Conservation (phyloP, 148 eudicot species). For the Persicaria maculosa region DNA sequence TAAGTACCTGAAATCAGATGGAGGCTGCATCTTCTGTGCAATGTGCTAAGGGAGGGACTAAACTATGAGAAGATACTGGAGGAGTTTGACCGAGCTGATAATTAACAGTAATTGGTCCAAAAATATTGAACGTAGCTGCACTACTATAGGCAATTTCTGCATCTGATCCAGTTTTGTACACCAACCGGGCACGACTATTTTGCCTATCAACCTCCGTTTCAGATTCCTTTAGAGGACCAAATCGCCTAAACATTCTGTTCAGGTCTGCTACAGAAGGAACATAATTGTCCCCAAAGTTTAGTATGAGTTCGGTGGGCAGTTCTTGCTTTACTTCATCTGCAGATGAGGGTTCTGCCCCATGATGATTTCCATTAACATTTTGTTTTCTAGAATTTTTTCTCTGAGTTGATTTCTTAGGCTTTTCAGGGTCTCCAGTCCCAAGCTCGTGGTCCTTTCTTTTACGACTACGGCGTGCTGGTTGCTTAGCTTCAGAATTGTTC, state of each 20-base stretch:
- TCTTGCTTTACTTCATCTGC: conserved; percentile 34
- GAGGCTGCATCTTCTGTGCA: conserved; percentile 37
- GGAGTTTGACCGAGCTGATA: conserved; percentile 68
- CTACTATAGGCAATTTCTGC: conserved; percentile 90
- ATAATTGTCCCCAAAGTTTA: conserved; percentile 55
- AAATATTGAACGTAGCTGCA: conserved; percentile 62
- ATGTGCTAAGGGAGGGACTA: conserved; percentile 28
- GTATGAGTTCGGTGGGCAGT: conserved; percentile 63
- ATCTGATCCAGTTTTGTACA: conserved; percentile 75
- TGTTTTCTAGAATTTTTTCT: conserved; percentile 51
- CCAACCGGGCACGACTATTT: conserved; percentile 66
- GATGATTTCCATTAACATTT: conserved; percentile 33
- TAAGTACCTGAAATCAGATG: conserved; percentile 1
- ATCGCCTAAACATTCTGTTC: conserved; percentile 72
- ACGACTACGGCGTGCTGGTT: conserved; percentile 34
- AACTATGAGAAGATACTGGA: conserved; percentile 31
- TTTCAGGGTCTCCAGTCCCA: conserved; percentile 32
- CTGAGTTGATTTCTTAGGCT: conserved; percentile 35
- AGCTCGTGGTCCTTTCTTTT: conserved; percentile 37
- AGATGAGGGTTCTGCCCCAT: conserved; percentile 22
- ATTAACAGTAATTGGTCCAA: conserved; percentile 58
- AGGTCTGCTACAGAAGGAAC: conserved; percentile 65
- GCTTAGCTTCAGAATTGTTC: conserved; percentile 58
- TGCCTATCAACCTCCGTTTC: conserved; percentile 69
- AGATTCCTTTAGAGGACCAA: conserved; percentile 76